Percentiles rank a stretch among this genome's conserved stretches.
Evolutionary conservation across 2,329 filamentous ascomycete species (phyloP).

Genomic region (Venturia nashicola): DNA sequence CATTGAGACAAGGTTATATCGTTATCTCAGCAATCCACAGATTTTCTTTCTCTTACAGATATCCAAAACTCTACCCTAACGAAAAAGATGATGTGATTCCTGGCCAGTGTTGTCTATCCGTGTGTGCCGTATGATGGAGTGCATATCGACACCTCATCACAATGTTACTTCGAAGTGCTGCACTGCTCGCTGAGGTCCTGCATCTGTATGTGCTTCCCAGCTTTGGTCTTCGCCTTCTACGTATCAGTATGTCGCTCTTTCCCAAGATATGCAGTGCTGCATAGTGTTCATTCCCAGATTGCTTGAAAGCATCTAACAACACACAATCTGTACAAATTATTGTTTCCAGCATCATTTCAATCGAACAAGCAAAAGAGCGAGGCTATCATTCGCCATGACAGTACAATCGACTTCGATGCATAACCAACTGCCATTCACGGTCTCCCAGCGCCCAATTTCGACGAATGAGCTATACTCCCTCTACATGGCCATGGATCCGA

Average conservation of each 20-base stretch:
- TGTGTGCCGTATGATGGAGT: no score
- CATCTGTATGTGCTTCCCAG: not conserved
- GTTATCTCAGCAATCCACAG: no score
- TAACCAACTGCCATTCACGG: not conserved
- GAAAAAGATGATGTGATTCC: no score
- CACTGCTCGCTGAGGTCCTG: not conserved
- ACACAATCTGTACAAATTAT: not conserved
- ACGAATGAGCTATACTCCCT: not conserved
- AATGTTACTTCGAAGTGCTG: not conserved
- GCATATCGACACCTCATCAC: not conserved
- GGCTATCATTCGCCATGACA: not conserved
- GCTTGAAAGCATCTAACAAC: no score
- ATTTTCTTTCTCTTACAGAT: no score
- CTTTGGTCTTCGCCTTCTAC: not conserved
- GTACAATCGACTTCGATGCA: not conserved
- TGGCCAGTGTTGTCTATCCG: no score
- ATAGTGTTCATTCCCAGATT: not conserved
- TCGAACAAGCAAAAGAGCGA: not conserved
- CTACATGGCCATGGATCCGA: not conserved
- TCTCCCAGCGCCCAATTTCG: not conserved
- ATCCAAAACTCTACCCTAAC: no score
- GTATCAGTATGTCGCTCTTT: not conserved
- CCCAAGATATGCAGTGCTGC: not conserved
- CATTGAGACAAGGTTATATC: no score
- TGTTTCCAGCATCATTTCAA: not conserved